Evolutionary conservation across 2,329 filamentous ascomycete genomes (phyloP), one percentile per base, ranked within the genome.

Genomic region (Trichoderma breve): DNA sequence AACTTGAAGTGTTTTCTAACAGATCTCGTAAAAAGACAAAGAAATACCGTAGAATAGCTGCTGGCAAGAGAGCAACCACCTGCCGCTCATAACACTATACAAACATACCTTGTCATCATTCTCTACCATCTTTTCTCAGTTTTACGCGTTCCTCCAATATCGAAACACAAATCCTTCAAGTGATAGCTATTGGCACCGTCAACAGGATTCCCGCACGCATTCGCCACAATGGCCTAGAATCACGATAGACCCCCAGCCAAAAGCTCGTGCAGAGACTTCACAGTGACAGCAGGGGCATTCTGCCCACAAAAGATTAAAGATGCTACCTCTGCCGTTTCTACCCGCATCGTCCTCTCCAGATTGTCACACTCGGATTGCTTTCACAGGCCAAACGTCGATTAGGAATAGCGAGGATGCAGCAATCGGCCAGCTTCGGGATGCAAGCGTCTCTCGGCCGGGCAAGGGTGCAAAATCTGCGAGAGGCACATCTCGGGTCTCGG

Each of bases 341-440:
- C 51, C 64, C 64, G 64, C 51, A 2, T n/a, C 4, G 30, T 26
- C 15, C 28, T 55, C 12, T 8, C 11, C 32, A 43, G 32, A 43
- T 58, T 30, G 24, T 11, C 64, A 67, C 14, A 6, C 15, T n/a
- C 34, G 32, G 24, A 43, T 21, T 3, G 18, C 53, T 15, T 21
- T 58, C 8, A 57, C 28, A 47, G 24, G 36, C 65, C 39, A 43
- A 12, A 60, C 3, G 28, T 60, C 53, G 15, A 47, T 47, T 70
- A 15, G 55, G 26, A 21, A 61, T 51, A 51, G 65, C 26, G 55
- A 69, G 28, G 43, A 53, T 36, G 58, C 43, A 39, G 18, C 32
- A 18, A n/a, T 64, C 68, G 69, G 69, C 61, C 18, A 71, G 12
- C 61, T 26, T 60, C 69, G 69, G 69, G 53, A 71, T 51, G 39